Percentiles rank a stretch among this genome's conserved stretches.
phyloP scores from a whole-genome alignment of 768 basidiomycete genomes.

The Amanita polypyramis region DNA sequence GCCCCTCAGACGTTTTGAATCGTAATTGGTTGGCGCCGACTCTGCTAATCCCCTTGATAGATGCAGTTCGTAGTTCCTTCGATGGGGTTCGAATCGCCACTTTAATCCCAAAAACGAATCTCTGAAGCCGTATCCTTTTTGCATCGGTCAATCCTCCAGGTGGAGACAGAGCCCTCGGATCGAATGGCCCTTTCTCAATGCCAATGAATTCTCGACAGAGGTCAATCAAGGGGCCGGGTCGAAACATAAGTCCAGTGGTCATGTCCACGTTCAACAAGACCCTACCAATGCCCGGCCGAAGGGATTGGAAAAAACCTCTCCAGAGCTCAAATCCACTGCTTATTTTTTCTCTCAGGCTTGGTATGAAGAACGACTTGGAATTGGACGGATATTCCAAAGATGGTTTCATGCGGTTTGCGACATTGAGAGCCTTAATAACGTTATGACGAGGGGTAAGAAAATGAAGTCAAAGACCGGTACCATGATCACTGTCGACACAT shows the following conservation, averaged over 20 bases:
- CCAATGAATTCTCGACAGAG: conserved; percentile 47
- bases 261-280: conserved; percentile 73
- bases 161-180: conserved; percentile 19
- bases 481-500: conserved; percentile 48
- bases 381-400: conserved; percentile 60
- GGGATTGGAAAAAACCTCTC: conserved; percentile 76
- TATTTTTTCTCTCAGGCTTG: conserved; percentile 37
- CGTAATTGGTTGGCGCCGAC: conserved; percentile 35
- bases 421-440: conserved; percentile 51
- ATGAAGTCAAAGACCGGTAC: conserved; percentile 20
- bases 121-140: conserved; percentile 30
- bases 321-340: conserved; percentile 60
- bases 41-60: conserved; percentile 42
- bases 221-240: conserved; percentile 44
- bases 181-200: conserved; percentile 7
- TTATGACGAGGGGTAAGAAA: neutral
- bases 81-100: conserved; percentile 18
- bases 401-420: conserved; percentile 67
- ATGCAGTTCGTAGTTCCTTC: conserved; percentile 21
- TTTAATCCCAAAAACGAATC: conserved; percentile 25
- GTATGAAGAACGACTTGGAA: conserved; percentile 62
- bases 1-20: conserved; percentile 41
- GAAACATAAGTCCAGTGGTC: conserved; percentile 67
- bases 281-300: conserved; percentile 52
- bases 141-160: conserved; percentile 32